phyloP scores from a whole-genome alignment of 1,284 basidiomycete species.

The Fomes fomentarius region DNA sequence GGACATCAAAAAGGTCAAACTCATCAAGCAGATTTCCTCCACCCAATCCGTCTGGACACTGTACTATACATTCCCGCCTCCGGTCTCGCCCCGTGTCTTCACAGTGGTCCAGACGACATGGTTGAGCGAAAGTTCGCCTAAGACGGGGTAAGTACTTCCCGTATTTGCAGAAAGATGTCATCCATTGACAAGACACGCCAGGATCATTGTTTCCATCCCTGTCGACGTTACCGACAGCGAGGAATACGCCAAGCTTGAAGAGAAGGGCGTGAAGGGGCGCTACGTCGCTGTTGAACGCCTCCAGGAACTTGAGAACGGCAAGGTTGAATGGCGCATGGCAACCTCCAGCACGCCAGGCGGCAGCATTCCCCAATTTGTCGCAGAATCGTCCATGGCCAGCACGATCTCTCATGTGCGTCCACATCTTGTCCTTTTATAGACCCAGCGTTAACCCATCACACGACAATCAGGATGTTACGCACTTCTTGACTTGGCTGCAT shows the following conservation, averaged over 20 bases:
- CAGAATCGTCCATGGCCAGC: conserved; percentile 59
- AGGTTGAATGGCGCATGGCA: conserved; percentile 79
- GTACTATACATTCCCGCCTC: conserved; percentile 71
- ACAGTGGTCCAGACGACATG: conserved; percentile 70
- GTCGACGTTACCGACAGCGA: conserved; percentile 62
- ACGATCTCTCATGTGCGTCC: conserved; percentile 60
- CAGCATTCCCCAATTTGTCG: conserved; percentile 63
- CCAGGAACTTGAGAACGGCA: conserved; percentile 62
- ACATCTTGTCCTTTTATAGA: no score
- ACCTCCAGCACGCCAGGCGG: conserved; percentile 77
- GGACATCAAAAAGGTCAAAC: conserved; percentile 62
- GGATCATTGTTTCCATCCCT: conserved; percentile 72
- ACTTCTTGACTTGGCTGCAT: conserved; percentile 56
- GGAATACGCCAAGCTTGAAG: conserved; percentile 63
- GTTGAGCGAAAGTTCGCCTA: conserved; percentile 49
- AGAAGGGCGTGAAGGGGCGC: conserved; percentile 67
- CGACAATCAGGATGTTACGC: conserved; percentile 61
- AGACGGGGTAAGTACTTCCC: conserved; percentile 52
- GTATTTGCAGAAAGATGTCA: not conserved
- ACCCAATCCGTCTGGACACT: conserved; percentile 71
- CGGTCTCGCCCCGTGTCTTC: conserved; percentile 74
- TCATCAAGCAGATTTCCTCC: conserved; percentile 64
- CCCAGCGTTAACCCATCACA: no score
- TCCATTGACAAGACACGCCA: conserved; percentile 28
- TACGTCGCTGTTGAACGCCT: conserved; percentile 74